Percentiles rank a stretch among this genome's conserved stretches.
These are phyloP conservation scores for Sporothrix globosa DNA, from an alignment of 2,329 filamentous ascomycete species.

Conservation along the genomic window DNA sequence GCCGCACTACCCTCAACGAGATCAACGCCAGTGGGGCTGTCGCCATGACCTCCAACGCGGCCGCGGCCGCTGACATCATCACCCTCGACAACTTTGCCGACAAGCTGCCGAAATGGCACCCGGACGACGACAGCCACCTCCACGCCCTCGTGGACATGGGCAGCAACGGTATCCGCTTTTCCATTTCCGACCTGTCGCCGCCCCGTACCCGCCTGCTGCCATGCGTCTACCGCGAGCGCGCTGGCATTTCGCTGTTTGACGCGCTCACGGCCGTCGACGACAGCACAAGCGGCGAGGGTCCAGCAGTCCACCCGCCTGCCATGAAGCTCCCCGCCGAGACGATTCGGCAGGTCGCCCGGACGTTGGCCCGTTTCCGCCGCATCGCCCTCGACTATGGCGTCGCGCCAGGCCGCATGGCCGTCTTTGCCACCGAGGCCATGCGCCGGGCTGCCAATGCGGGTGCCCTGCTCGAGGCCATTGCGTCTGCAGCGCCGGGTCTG, in stretches of 20 bases:
- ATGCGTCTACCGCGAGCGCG: conserved; percentile 77
- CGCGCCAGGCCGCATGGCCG: conserved; percentile 63
- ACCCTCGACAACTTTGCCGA: conserved; percentile 56
- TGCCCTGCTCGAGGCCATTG: conserved; percentile 68
- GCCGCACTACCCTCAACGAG: conserved; percentile 36
- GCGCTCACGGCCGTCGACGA: conserved; percentile 57
- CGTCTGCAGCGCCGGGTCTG: conserved; percentile 63
- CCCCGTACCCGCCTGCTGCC: conserved; percentile 71
- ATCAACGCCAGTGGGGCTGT: conserved; percentile 35
- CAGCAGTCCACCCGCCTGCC: background rate
- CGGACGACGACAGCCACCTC: conserved; percentile 52
- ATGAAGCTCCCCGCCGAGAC: conserved; percentile 56
- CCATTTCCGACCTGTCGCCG: conserved; percentile 78
- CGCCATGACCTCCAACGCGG: conserved; percentile 28
- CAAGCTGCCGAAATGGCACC: conserved; percentile 55
- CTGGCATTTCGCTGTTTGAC: conserved; percentile 84
- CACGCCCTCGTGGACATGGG: conserved; percentile 65
- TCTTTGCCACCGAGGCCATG: conserved; percentile 89
- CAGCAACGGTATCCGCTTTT: conserved; percentile 92
- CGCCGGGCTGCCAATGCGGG: conserved; percentile 75
- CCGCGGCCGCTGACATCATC: conserved; percentile 45
- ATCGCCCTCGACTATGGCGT: conserved; percentile 72
- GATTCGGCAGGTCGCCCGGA: conserved; percentile 67
- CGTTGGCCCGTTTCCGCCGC: conserved; percentile 69
- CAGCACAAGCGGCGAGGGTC: conserved; percentile 26